A percentile compares a stretch with the other conserved stretches of the same genome.
These are phyloP conservation scores for Monilinia polystroma DNA, from an alignment of 2,329 filamentous ascomycete species.

Conservation along the genomic window DNA sequence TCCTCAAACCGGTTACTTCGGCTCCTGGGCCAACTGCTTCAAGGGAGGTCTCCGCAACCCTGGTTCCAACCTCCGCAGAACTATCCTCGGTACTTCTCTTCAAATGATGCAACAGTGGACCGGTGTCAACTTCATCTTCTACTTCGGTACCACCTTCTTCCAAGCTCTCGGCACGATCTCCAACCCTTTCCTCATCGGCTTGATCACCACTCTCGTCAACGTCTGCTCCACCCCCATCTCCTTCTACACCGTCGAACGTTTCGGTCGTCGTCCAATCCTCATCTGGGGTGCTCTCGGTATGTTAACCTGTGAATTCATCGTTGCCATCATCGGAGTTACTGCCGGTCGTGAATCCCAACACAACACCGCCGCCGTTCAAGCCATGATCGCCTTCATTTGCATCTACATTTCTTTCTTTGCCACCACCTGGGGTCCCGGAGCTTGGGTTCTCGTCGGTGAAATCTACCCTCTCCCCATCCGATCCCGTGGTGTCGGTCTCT, in stretches of 20 bases:
- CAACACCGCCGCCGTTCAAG: conserved; percentile 56
- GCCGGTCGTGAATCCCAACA: conserved; percentile 54
- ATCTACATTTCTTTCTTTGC: conserved; percentile 93
- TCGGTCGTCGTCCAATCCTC: conserved; percentile 78
- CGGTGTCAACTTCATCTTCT: conserved; percentile 92
- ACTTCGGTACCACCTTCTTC: conserved; percentile 84
- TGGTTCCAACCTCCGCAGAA: conserved; percentile 68
- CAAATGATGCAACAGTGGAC: conserved; percentile 78
- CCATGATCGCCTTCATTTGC: conserved; percentile 84
- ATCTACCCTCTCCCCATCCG: conserved; percentile 88
- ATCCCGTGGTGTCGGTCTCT: conserved; percentile 80
- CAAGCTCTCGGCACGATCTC: conserved; percentile 70
- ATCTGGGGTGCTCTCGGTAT: conserved; percentile 78
- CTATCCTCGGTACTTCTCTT: conserved; percentile 68
- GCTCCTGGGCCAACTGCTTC: conserved; percentile 69
- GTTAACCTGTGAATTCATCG: conserved; percentile 82
- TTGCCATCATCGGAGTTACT: conserved; percentile 71
- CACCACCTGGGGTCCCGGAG: conserved; percentile 75
- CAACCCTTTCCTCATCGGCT: conserved; percentile 78
- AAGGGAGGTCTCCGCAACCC: conserved; percentile 59
- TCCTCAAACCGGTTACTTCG: conserved; percentile 62
- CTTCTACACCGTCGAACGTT: conserved; percentile 80
- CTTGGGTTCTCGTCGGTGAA: conserved; percentile 84
- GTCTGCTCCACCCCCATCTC: conserved; percentile 81
- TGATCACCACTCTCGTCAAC: conserved; percentile 87